These are phyloP conservation scores for Wickerhamomyces queroliae DNA, from an alignment of 805 yeast genomes.

Conservation along the genomic window DNA sequence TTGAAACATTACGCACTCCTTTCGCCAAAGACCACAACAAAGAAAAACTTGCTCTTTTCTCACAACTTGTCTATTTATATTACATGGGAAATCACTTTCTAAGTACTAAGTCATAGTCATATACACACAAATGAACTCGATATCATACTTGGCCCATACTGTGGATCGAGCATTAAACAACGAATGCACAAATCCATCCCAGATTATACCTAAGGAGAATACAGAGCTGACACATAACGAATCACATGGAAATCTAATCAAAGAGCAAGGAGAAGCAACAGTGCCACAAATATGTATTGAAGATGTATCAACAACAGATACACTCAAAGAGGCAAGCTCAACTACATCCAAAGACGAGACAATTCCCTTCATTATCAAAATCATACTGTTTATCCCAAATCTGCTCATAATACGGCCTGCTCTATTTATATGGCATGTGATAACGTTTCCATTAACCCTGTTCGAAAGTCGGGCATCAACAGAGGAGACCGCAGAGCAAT, in stretches of 20 bases:
- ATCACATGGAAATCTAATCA: background rate
- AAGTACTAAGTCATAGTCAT: no score
- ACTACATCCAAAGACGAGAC: background rate
- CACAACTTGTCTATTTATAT: no score
- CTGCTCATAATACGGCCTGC: slow-evolving; percentile 48
- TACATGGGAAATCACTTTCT: no score
- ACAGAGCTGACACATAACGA: background rate
- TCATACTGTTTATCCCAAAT: slow-evolving; percentile 43
- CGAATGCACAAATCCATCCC: slow-evolving; percentile 3
- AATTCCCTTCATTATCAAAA: slow-evolving; percentile 14
- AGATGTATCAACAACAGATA: background rate
- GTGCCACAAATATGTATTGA: background rate
- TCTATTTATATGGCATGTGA: slow-evolving; percentile 39
- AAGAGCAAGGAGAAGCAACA: background rate
- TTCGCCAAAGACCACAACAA: background rate
- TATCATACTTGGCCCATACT: slow-evolving; percentile 20
- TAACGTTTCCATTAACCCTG: slow-evolving; percentile 50
- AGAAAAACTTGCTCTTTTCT: no score
- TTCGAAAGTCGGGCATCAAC: slow-evolving; percentile 20
- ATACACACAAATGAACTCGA: slow-evolving; percentile 18
- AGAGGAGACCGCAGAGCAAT: background rate
- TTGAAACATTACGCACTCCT: background rate
- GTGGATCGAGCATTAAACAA: slow-evolving; percentile 19
- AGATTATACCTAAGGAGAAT: slow-evolving; percentile 7
- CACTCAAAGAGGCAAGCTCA: background rate